Evolutionary conservation across 495 filamentous ascomycete species (phyloP), one percentile per base, ranked within the genome.

Genomic region (Bryoglossum gracile): DNA sequence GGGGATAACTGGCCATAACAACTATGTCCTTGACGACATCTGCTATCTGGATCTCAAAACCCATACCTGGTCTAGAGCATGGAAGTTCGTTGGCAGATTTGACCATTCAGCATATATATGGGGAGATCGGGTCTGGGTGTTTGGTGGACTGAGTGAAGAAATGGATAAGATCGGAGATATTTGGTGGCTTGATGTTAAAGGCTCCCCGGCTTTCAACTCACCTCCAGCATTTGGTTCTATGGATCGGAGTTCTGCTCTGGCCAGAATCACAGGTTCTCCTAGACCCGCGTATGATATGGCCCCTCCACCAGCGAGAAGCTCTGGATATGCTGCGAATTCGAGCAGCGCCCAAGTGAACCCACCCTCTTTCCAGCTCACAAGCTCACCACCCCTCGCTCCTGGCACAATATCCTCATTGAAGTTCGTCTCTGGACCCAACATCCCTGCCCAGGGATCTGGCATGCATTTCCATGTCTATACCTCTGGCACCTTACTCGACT

Each of bases 21-120:
- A 83, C 58, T 81, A 84, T 49, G 89, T 95, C 17, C 72, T 95
- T 25, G 91, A 97, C 54, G 92, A 97, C 62, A 84, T 98, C 46
- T 92, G 87, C 65, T 98, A 94, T 64, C 76, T 98, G 36, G 92
- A 98, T 61, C 71, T 98, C 45, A 94, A 94, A 72, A 96, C 92
- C 8, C 95, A 87, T 77, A 95, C 91, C 3, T 98, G 92, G 92
- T 97, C 92, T 43, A 79, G 87, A 40, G 84, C 87, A 28, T 98
- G 92, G 92, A 85, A 82, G 44, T 97, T 97, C 64, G 89, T 94
- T 14, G 78, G 86, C 21, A 78, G 92, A 10, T 98, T 94, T 59
- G 92, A 98, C 55, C 94, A 98, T 62, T 84, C 87, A 3, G 87
- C 86, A 19, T 95, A 87, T 76, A 78, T 95, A 35, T 95, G 89